These are phyloP conservation scores for Phytophthora foliorum DNA, from an alignment of 352 stramenopile genomes.

Conservation along the genomic window DNA sequence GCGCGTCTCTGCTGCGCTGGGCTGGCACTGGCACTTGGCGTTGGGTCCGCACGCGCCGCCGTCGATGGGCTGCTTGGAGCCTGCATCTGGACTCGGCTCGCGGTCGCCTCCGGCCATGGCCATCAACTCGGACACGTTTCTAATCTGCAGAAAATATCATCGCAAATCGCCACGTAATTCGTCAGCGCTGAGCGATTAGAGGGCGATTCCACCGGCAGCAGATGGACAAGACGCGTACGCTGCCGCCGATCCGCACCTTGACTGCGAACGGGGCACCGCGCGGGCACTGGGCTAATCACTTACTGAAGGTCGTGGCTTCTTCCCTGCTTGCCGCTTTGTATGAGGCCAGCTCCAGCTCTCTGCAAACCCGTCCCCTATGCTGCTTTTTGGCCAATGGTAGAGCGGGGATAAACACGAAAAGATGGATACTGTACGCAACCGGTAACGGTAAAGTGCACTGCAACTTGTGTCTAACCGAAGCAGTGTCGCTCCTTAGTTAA, in stretches of 20 bases:
- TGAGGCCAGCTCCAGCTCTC: slow-evolving; percentile 33
- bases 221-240: not conserved
- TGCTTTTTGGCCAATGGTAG: slow-evolving; percentile 11
- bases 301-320: slow-evolving; percentile 11
- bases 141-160: slow-evolving; percentile 22
- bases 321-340: slow-evolving; percentile 25
- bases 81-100: slow-evolving; percentile 47
- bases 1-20: slow-evolving; percentile 73
- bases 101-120: slow-evolving; percentile 51
- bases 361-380: not conserved
- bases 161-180: not conserved
- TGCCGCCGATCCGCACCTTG: slow-evolving; percentile 19
- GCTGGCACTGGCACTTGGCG: slow-evolving; percentile 65
- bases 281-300: slow-evolving; percentile 21
- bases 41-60: slow-evolving; percentile 23
- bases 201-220: not conserved
- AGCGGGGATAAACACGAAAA: slow-evolving; percentile 9
- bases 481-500: slow-evolving; percentile 28
- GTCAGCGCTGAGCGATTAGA: not conserved
- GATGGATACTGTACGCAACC: slow-evolving; percentile 18
- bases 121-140: slow-evolving; percentile 43
- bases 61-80: slow-evolving; percentile 17
- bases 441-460: not conserved
- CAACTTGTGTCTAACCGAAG: slow-evolving; percentile 7
- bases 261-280: slow-evolving; percentile 1